A percentile compares a stretch with the other conserved stretches of the same genome.
Evolutionary conservation across 1,139 yeast genomes (phyloP).

Genomic region (Scheffersomyces segobiensis): DNA sequence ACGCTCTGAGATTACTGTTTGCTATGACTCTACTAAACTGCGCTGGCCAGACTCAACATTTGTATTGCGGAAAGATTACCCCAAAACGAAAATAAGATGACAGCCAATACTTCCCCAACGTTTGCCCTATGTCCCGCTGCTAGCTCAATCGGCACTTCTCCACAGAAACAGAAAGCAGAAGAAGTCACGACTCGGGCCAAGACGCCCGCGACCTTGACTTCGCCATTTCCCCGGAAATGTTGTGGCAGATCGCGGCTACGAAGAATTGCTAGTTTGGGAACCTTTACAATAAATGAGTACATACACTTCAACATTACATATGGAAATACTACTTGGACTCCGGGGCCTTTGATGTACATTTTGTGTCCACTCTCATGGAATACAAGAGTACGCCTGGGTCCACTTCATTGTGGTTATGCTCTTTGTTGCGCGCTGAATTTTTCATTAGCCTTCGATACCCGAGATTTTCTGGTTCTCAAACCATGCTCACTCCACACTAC

Average conservation of each 20-base stretch:
- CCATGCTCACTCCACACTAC: neutral
- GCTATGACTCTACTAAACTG: neutral
- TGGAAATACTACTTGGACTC: too few species aligned
- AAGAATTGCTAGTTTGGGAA: neutral
- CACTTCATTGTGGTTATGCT: neutral
- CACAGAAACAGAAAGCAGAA: neutral
- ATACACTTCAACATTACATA: too few species aligned
- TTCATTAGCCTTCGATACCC: neutral
- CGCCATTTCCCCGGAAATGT: neutral
- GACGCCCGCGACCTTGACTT: neutral
- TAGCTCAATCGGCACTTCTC: neutral
- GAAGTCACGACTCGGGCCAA: neutral
- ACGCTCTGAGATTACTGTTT: neutral
- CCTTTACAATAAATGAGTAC: neutral
- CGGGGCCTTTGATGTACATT: too few species aligned
- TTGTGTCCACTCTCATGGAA: neutral
- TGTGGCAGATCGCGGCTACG: neutral
- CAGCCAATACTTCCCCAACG: neutral
- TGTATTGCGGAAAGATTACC: neutral
- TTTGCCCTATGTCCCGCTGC: neutral
- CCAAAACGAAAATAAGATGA: neutral
- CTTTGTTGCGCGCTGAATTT: neutral
- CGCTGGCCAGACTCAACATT: neutral
- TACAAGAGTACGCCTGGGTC: neutral
- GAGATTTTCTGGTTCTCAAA: neutral